Evolutionary conservation across 495 filamentous ascomycete genomes (phyloP), one percentile per base, ranked within the genome.

Genomic region (Talaromyces liani): DNA sequence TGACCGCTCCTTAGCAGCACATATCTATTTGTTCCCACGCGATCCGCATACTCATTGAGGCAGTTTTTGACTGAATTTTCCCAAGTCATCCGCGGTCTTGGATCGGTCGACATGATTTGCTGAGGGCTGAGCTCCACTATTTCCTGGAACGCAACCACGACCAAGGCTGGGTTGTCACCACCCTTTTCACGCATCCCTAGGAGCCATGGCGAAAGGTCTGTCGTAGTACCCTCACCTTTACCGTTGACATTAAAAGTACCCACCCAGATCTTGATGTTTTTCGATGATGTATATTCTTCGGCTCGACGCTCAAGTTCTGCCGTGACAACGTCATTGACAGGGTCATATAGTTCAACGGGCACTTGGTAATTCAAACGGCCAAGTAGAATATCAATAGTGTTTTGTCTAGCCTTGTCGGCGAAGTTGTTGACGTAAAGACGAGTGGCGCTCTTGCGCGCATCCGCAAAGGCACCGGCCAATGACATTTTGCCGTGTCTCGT

Each of bases 31-130:
- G 82, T 78, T 2, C 84, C 85, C 53, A 76, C 76, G 61, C 76
- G 77, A 57, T 77, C 79, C n/a, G 90, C 85, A 65, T 85, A 84
- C 5, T 67, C 67, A 65, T 98, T 96, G 51, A 99, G 72, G 20
- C 89, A 91, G 62, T 78, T 81, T 63, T 87, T 85, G 9, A 97
- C 91, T 6, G 91, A 87, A 64, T 76, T 73, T 72, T 99, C 93
- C 94, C 94, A 99, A 22, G 83, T 76, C 69, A 92, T 87, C 59
- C 93, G 88, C 62, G 90, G 85, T 8, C 83, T 84, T 24, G 95
- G 94, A 78, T 98, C 93, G 45, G 92, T 97, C 60, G 94, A 95
- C 92, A 99, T 98, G 69, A 99, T 98, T 70, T 99, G 95, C 72
- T 98, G 93, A 18, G 95, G 93, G 68, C 91, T 96, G 14, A 99